A percentile compares a stretch with the other conserved stretches of the same genome.
Evolutionary conservation across 108 stramenopile species (phyloP).

Genomic region (Schizochytrium sp.): DNA sequence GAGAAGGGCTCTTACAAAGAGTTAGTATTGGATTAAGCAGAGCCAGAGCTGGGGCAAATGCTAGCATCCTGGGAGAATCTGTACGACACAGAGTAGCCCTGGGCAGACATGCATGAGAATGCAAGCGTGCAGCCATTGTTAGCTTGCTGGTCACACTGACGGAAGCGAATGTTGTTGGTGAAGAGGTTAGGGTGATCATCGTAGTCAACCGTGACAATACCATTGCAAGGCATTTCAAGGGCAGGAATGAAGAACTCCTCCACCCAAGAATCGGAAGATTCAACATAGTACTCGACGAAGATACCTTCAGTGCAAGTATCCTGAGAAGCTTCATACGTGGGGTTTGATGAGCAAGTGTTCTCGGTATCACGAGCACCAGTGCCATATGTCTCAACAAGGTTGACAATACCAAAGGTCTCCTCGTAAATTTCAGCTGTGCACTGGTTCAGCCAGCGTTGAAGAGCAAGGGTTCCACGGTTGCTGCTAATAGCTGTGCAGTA

Average conservation of each 20-base stretch:
- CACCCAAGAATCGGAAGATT: neutral
- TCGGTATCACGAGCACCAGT: neutral
- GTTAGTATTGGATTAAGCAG: too few species aligned
- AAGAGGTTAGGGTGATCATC: neutral
- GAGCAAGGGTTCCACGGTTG: neutral
- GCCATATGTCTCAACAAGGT: constrained; percentile 1
- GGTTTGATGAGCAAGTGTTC: constrained; percentile 10
- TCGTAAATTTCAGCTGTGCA: neutral
- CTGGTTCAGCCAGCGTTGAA: neutral
- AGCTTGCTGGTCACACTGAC: neutral
- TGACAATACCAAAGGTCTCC: constrained; percentile 33
- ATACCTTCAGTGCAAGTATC: neutral
- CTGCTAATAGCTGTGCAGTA: constrained; percentile 43
- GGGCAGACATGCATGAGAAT: neutral
- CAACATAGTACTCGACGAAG: neutral
- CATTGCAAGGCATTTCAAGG: neutral
- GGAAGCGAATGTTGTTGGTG: constrained; percentile 2
- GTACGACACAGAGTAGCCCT: too few species aligned
- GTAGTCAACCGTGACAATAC: neutral
- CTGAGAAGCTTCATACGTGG: neutral
- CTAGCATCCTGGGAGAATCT: too few species aligned
- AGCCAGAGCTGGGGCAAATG: too few species aligned
- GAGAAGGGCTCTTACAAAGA: too few species aligned
- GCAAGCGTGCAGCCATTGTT: neutral
- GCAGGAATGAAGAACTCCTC: constrained; percentile 27